phyloP scores from a whole-genome alignment of 345 rosid species.

The Fremontodendron californicum region DNA sequence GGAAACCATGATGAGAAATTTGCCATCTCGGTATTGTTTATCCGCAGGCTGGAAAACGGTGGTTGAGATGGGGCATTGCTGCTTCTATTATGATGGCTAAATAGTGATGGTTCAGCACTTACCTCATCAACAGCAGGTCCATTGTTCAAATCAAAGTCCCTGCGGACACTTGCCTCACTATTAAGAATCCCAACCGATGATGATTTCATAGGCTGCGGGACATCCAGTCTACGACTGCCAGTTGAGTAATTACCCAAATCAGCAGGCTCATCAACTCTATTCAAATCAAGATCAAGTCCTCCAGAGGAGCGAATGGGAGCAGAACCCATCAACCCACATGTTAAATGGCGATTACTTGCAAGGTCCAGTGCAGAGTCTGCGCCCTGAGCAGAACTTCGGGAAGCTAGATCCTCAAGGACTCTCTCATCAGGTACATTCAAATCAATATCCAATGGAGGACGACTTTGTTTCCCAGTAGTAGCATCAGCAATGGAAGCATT shows the following conservation, averaged over 20 bases:
- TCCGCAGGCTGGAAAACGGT: slow-evolving; percentile 40
- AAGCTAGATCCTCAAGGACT: slow-evolving; percentile 60
- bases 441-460: slow-evolving; percentile 67
- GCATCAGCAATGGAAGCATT: slow-evolving; percentile 33
- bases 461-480: slow-evolving; percentile 41
- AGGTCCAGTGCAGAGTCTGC: slow-evolving; percentile 25
- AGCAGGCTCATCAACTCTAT: slow-evolving; percentile 58
- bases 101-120: slow-evolving; percentile 42
- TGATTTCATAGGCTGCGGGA: slow-evolving; percentile 33
- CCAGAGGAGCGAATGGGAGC: slow-evolving; percentile 39
- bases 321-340: slow-evolving; percentile 32
- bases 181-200: slow-evolving; percentile 31
- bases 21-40: slow-evolving; percentile 47
- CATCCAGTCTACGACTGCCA: slow-evolving; percentile 37
- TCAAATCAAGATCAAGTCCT: slow-evolving; percentile 85
- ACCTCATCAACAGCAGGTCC: slow-evolving; percentile 65
- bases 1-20: slow-evolving; percentile 70
- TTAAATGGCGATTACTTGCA: slow-evolving; percentile 26
- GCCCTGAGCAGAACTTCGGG: slow-evolving; percentile 36
- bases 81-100: slow-evolving; percentile 43
- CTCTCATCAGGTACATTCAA: slow-evolving; percentile 82
- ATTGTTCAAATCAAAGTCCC: slow-evolving; percentile 88
- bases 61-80: slow-evolving; percentile 48
- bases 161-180: slow-evolving; percentile 32
- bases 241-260: slow-evolving; percentile 41